Evolutionary conservation across 768 basidiomycete genomes (phyloP), one percentile per base, ranked within the genome.

Genomic region (Boletus patriciae): DNA sequence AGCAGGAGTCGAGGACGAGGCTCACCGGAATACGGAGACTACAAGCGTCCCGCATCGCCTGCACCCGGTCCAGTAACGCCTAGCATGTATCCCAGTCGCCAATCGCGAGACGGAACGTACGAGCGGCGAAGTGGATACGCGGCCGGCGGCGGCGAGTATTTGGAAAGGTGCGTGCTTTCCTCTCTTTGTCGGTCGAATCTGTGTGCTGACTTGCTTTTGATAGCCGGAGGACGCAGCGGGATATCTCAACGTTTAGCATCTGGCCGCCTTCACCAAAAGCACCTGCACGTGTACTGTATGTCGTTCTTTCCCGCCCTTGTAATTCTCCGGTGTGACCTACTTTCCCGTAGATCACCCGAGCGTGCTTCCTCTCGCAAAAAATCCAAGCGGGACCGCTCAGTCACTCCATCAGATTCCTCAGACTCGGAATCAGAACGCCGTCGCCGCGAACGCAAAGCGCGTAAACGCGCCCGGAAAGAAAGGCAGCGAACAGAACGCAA

Each of bases 251-350:
- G 6, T 69, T 84, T 2, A 79, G 80, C 62, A 78, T 92, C n/a
- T 94, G 92, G 92, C 92, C 92, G 2, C 72, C 84, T 4, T 94
- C 92, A 3, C 92, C 92, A 0, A 87, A 86, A 60, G 82, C 78
- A 11, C 83, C 84, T 52, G 74, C 80, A 37, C 82, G 89, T 37
- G 70, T 73, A 45, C 60, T 83, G 83, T 89, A 72, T 31, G 85
- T 76, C 3, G 25, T 43, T 7, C 21, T 40, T 55, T 25, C 25
- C 13, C 6, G 0, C 10, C 7, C 3, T 27, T 34, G n/a, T 6
- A 40, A 27, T 25, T 50, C 8, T 15, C 21, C 12, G 19, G 19
- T 16, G 18, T 46, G 43, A 63, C 29, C 33, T 15, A 8, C 43
- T 36, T 51, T 46, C 49, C 23, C 44, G n/a, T 53, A 90, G 88